phyloP scores from a whole-genome alignment of 345 rosid genomes.

The Acer saccharum region DNA sequence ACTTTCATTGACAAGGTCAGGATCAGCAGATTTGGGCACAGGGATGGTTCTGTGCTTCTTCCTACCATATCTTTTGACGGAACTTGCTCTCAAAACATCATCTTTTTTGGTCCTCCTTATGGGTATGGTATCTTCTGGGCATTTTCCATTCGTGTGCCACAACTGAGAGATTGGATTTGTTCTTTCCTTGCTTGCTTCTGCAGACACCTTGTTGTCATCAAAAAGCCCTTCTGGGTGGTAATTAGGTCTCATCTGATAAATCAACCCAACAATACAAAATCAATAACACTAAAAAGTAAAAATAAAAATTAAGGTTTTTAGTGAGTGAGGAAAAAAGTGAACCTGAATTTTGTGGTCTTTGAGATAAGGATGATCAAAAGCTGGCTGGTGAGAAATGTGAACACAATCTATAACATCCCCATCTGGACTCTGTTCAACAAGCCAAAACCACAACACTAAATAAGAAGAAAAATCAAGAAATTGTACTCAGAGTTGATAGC shows the following conservation, averaged over 20 bases:
- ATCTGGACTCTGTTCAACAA: constrained; percentile 64
- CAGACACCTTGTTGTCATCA: constrained; percentile 66
- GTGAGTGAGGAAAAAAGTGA: background rate
- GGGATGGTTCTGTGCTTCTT: constrained; percentile 82
- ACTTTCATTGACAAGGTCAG: constrained; percentile 75
- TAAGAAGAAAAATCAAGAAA: background rate
- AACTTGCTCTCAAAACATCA: constrained; percentile 92
- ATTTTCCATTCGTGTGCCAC: constrained; percentile 80
- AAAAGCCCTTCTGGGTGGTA: constrained; percentile 87
- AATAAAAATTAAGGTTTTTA: background rate
- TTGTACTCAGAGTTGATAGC: background rate
- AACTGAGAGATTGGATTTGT: constrained; percentile 65
- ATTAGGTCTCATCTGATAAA: constrained; percentile 75
- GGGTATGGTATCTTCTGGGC: constrained; percentile 81
- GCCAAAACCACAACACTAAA: constrained; percentile 14
- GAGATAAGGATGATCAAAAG: constrained; percentile 94
- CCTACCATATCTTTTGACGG: constrained; percentile 91
- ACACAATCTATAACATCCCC: constrained; percentile 89
- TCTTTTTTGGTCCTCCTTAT: constrained; percentile 83
- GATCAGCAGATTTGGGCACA: constrained; percentile 87
- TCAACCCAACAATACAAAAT: constrained; percentile 6
- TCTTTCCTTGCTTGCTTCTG: constrained; percentile 42
- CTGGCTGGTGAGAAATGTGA: constrained; percentile 82
- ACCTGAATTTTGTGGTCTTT: constrained; percentile 99
- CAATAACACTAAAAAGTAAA: background rate